These are phyloP conservation scores for Kluyveromyces marxianus DNA, from an alignment of 1,139 yeast species.

Conservation along the genomic window DNA sequence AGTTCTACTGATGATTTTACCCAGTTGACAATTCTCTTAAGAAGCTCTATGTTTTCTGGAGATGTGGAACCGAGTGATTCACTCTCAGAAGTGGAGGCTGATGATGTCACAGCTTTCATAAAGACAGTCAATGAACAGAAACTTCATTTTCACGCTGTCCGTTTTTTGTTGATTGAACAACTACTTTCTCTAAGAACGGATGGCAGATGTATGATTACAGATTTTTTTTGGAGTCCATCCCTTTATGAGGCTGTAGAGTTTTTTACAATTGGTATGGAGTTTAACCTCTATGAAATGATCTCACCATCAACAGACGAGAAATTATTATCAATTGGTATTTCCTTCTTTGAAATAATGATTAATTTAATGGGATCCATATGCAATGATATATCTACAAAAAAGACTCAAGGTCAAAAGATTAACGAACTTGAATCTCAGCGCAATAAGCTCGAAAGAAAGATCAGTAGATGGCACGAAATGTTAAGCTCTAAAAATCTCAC, in stretches of 20 bases:
- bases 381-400: slow-evolving; percentile 21
- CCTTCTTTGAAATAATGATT: slow-evolving; percentile 50
- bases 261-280: slow-evolving; percentile 32
- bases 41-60: slow-evolving; percentile 23
- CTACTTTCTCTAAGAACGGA: slow-evolving; percentile 30
- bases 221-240: slow-evolving; percentile 26
- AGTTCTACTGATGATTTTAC: slow-evolving; percentile 15
- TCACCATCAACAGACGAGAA: slow-evolving; percentile 5
- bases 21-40: slow-evolving; percentile 25
- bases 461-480: slow-evolving; percentile 35
- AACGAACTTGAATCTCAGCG: slow-evolving; percentile 25
- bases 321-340: slow-evolving; percentile 22
- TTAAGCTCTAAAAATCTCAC: slow-evolving; percentile 17
- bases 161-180: slow-evolving; percentile 38
- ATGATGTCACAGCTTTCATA: slow-evolving; percentile 31
- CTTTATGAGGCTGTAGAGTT: slow-evolving; percentile 27
- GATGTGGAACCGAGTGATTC: slow-evolving; percentile 11
- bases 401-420: slow-evolving; percentile 23
- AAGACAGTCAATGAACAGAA: slow-evolving; percentile 28
- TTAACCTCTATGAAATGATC: slow-evolving; percentile 17
- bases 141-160: slow-evolving; percentile 42
- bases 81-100: slow-evolving; percentile 18
- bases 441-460: slow-evolving; percentile 28
- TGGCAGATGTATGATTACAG: slow-evolving; percentile 29
- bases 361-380: slow-evolving; percentile 34